These are phyloP conservation scores for Lophium mytilinum DNA, from an alignment of 495 filamentous ascomycete species.

Conservation along the genomic window DNA sequence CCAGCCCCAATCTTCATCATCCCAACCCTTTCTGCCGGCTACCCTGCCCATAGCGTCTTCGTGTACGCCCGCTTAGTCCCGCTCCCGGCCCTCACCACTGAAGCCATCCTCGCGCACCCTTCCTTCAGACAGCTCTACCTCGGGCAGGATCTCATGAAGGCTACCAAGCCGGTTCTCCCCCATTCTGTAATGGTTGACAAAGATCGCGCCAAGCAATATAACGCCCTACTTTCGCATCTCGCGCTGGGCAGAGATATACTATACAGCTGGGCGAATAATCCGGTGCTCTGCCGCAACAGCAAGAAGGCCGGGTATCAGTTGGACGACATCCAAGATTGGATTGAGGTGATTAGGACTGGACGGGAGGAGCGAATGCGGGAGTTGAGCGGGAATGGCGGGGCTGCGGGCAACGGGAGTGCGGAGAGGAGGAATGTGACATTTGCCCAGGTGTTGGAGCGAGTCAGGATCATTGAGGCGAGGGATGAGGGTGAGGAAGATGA, in stretches of 20 bases:
- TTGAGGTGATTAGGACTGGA: neutral
- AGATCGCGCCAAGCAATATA: too few species aligned
- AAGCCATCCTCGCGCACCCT: neutral
- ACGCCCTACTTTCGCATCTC: neutral
- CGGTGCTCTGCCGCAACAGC: neutral
- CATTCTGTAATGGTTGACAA: too few species aligned
- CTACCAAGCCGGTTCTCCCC: too few species aligned
- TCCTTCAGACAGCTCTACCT: neutral
- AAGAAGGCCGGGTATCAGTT: neutral
- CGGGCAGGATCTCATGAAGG: too few species aligned
- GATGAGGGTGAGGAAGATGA: neutral
- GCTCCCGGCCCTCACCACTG: slow-evolving; percentile 28
- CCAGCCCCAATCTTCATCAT: slow-evolving; percentile 2
- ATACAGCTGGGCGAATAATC: neutral
- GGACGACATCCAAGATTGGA: neutral
- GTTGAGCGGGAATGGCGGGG: neutral
- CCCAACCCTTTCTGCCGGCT: slow-evolving; percentile 4
- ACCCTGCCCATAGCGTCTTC: slow-evolving; percentile 2
- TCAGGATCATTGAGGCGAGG: neutral
- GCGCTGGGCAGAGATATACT: neutral
- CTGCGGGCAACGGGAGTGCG: neutral
- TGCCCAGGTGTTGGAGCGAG: neutral
- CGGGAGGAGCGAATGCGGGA: neutral
- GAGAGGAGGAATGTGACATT: neutral
- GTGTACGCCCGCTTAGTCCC: slow-evolving; percentile 32